Conservation (phyloP, 805 yeast genomes). For the Saccharomycopsis sp. region DNA sequence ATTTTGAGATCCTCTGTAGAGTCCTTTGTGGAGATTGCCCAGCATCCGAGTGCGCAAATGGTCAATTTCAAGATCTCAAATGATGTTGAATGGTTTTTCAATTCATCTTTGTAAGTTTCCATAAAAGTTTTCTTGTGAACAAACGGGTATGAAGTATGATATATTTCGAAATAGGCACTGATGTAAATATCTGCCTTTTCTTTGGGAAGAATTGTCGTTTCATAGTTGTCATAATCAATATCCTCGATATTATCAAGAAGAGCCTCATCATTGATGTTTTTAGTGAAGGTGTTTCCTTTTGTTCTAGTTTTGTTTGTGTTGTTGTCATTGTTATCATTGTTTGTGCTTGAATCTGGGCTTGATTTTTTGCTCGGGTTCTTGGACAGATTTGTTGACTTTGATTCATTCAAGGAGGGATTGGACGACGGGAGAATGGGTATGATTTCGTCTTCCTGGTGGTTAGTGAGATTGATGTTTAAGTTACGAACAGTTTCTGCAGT, state of each 20-base stretch:
- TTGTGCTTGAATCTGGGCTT: not conserved
- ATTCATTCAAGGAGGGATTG: not conserved
- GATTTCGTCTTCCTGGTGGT: constrained; percentile 15
- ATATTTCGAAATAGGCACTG: constrained; percentile 46
- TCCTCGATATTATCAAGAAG: too few relatives aligned
- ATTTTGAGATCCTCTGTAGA: constrained; percentile 45
- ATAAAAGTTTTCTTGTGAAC: constrained; percentile 46
- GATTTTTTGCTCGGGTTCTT: not conserved
- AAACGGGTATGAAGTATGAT: constrained; percentile 56
- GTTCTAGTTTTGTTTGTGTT: not conserved
- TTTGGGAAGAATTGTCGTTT: not conserved
- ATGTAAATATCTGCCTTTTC: constrained; percentile 28
- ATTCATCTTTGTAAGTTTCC: constrained; percentile 33
- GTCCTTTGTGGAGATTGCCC: constrained; percentile 49
- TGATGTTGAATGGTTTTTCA: not conserved
- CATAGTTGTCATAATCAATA: not conserved
- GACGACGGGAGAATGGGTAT: not conserved
- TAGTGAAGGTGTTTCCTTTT: not conserved
- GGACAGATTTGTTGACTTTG: not conserved
- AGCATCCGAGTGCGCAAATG: constrained; percentile 58
- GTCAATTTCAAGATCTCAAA: constrained; percentile 43
- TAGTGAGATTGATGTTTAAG: constrained; percentile 32
- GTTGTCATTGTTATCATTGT: not conserved
- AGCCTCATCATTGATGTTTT: not conserved
- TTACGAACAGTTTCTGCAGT: constrained; percentile 46